Percentiles rank a stretch among this genome's conserved stretches.
These are phyloP conservation scores for Plasmodium billcollinsi DNA, from an alignment of 169 alveolate species.

Conservation along the genomic window DNA sequence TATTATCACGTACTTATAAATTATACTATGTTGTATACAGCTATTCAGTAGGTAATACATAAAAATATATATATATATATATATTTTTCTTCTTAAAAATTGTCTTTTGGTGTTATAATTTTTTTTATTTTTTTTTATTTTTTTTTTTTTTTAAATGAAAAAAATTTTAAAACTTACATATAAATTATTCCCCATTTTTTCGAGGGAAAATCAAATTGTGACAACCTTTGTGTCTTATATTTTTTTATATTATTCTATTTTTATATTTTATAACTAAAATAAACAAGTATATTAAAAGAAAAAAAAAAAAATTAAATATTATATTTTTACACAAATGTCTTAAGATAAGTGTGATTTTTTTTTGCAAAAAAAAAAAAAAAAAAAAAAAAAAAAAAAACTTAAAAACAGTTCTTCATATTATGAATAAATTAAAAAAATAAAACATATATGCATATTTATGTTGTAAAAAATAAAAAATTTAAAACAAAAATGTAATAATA, in stretches of 20 bases:
- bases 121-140: no score
- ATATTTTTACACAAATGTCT: constrained; percentile 32
- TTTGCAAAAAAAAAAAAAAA: constrained; percentile 4
- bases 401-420: constrained; percentile 27
- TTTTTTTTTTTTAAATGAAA: no score
- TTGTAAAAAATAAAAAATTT: constrained; percentile 28
- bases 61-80: neutral
- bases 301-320: constrained; percentile 6
- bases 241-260: neutral
- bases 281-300: no score
- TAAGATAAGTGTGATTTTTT: constrained; percentile 26
- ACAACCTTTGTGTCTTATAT: no score
- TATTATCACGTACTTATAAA: no score
- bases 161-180: no score
- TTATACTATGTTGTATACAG: no score
- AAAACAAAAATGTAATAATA: constrained; percentile 43
- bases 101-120: no score
- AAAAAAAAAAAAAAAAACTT: constrained; percentile 35
- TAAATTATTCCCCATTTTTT: no score
- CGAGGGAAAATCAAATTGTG: no score
- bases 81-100: no score
- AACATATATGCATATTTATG: neutral
- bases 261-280: no score
- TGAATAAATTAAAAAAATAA: constrained; percentile 56
- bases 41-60: neutral